Percentiles rank a stretch among this genome's conserved stretches.
Evolutionary conservation across 176 grass and related monocot genomes (phyloP).

Genomic region (Musa troglodytarum): DNA sequence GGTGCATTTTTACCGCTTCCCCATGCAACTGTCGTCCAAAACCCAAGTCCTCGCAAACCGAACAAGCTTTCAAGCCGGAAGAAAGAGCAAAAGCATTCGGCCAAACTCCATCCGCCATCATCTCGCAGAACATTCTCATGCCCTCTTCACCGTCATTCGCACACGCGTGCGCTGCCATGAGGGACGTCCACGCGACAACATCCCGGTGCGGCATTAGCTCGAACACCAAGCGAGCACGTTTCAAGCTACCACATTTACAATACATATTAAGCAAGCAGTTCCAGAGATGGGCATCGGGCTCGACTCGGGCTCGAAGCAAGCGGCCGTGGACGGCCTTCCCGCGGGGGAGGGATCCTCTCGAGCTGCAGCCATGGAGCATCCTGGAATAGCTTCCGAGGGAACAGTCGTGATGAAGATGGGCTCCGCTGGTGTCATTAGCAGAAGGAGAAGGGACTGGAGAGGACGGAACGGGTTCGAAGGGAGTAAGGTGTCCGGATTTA

Average conservation of each 20-base stretch:
- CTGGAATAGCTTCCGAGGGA: slow-evolving; percentile 17
- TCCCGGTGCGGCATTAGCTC: slow-evolving; percentile 37
- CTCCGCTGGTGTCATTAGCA: neutral
- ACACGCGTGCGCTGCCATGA: slow-evolving; percentile 11
- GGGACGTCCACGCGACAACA: slow-evolving; percentile 24
- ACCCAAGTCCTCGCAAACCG: slow-evolving; percentile 1
- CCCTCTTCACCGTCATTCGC: neutral
- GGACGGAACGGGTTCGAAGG: neutral
- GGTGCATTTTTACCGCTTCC: slow-evolving; percentile 21
- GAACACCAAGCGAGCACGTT: slow-evolving; percentile 26
- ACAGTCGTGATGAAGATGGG: neutral
- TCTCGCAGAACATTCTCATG: slow-evolving; percentile 16
- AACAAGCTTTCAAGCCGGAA: slow-evolving; percentile 23
- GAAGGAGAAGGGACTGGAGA: neutral
- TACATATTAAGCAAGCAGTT: slow-evolving; percentile 21
- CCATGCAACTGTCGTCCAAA: slow-evolving; percentile 27
- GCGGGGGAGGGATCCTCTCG: slow-evolving; percentile 8
- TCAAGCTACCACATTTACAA: slow-evolving; percentile 13
- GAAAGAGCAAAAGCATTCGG: slow-evolving; percentile 24
- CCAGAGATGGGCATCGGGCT: slow-evolving; percentile 21
- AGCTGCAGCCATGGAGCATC: slow-evolving; percentile 18
- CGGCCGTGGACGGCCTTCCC: slow-evolving; percentile 31
- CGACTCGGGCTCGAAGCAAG: slow-evolving; percentile 12
- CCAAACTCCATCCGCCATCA: neutral
- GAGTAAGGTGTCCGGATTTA: neutral